A percentile compares a stretch with the other conserved stretches of the same genome.
phyloP scores from a whole-genome alignment of 768 basidiomycete genomes.

The Boletales sp. region DNA sequence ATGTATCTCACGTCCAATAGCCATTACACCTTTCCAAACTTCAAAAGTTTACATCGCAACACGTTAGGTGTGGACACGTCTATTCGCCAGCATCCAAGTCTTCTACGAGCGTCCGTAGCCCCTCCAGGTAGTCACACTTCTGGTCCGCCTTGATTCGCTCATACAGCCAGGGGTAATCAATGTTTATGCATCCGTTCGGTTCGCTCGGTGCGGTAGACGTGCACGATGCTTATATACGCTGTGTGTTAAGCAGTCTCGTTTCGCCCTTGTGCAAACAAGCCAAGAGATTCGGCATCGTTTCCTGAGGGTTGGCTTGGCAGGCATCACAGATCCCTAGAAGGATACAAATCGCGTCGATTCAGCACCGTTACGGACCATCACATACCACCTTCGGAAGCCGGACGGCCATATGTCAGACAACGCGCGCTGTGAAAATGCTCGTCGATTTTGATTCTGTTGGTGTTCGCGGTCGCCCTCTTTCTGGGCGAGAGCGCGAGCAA shows the following conservation, averaged over 20 bases:
- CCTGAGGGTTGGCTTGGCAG: conserved; percentile 51
- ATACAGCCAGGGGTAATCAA: conserved; percentile 86
- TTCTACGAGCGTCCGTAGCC: conserved; percentile 30
- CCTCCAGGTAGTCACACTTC: conserved; percentile 30
- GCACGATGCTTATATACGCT: conserved; percentile 74
- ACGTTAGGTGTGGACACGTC: too few relatives aligned
- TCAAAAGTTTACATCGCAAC: too few relatives aligned
- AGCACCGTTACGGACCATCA: not conserved
- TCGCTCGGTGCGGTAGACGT: conserved; percentile 52
- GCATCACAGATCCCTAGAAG: conserved; percentile 57
- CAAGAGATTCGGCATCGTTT: conserved; percentile 55
- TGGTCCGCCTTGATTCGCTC: conserved; percentile 59
- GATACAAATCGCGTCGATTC: not conserved
- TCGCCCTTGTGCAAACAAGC: conserved; percentile 55
- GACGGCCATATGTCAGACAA: conserved; percentile 65
- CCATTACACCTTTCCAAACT: too few relatives aligned
- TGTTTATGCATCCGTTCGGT: conserved; percentile 69
- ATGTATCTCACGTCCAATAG: too few relatives aligned
- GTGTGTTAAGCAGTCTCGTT: conserved; percentile 50
- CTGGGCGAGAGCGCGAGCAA: conserved; percentile 34
- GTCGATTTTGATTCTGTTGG: conserved; percentile 55
- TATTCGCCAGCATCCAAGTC: conserved; percentile 13
- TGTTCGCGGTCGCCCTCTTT: conserved; percentile 26
- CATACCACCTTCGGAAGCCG: conserved; percentile 48
- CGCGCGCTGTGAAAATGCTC: conserved; percentile 69